These are phyloP conservation scores for Mycocentrospora acerina DNA, from an alignment of 2,329 filamentous ascomycete species.

Conservation along the genomic window DNA sequence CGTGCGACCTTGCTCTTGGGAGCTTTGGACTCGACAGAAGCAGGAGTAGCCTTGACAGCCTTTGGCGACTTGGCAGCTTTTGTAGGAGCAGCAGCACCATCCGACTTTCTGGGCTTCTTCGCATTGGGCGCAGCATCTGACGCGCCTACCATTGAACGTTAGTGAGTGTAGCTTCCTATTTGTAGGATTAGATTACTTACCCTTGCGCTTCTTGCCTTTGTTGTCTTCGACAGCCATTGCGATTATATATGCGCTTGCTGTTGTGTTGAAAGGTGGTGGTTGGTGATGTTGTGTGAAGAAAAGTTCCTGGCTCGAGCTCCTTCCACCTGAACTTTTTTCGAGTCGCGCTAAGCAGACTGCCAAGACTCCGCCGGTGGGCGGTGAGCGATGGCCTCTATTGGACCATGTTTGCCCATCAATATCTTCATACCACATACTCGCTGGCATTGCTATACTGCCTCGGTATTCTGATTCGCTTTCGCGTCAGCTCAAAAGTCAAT, in stretches of 20 bases:
- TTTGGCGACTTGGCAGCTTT: constrained; percentile 23
- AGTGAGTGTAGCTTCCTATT: constrained; percentile 9
- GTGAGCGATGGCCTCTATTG: too few species aligned
- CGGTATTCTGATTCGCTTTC: too few species aligned
- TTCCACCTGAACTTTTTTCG: constrained; percentile 33
- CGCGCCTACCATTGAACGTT: constrained; percentile 29
- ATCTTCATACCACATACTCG: neutral
- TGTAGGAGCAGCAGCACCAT: constrained; percentile 22
- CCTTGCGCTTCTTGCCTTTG: constrained; percentile 59
- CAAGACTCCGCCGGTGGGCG: neutral
- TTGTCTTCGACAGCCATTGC: constrained; percentile 56
- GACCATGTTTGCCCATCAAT: too few species aligned
- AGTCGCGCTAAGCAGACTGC: constrained; percentile 20
- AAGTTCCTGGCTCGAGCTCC: constrained; percentile 36
- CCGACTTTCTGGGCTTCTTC: constrained; percentile 43
- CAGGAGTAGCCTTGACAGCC: constrained; percentile 22
- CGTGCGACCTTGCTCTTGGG: constrained; percentile 30
- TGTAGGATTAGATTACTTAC: constrained; percentile 31
- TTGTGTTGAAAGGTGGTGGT: constrained; percentile 8
- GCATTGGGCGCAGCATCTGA: constrained; percentile 36
- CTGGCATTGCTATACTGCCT: too few species aligned
- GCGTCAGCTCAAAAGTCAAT: too few species aligned
- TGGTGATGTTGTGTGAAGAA: constrained; percentile 24
- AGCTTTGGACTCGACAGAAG: constrained; percentile 18
- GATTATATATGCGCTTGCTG: constrained; percentile 10